Conservation (phyloP, 139 green algal species). For the Asterochloris erici region DNA sequence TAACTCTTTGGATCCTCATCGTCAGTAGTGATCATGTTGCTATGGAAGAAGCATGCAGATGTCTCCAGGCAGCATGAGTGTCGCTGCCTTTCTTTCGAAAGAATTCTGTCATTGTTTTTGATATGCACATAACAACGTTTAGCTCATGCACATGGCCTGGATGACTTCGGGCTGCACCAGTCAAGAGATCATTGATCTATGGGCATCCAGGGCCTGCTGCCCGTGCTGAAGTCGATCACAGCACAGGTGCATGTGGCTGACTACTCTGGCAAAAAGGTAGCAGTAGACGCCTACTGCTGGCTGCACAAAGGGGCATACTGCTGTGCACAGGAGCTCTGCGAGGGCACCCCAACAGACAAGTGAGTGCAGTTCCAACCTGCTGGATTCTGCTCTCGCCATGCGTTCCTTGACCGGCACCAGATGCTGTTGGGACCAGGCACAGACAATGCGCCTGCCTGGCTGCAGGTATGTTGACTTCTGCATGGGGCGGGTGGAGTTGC, state of each 20-base stretch:
- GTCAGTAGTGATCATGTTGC: too few species aligned
- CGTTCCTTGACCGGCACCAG: neutral
- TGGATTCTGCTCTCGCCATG: neutral
- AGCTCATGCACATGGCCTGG: too few species aligned
- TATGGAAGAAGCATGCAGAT: too few species aligned
- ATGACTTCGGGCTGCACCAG: too few species aligned
- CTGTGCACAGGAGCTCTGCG: slow-evolving; percentile 84
- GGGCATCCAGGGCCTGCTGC: slow-evolving; percentile 85
- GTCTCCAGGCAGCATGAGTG: too few species aligned
- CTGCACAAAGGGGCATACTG: slow-evolving; percentile 88
- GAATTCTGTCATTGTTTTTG: too few species aligned
- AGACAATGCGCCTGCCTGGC: neutral
- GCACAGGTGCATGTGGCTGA: slow-evolving; percentile 54
- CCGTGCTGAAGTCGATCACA: slow-evolving; percentile 70
- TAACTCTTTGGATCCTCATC: too few species aligned
- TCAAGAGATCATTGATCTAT: slow-evolving; percentile 36
- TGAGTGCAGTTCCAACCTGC: slow-evolving; percentile 12
- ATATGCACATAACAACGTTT: too few species aligned
- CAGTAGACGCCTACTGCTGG: slow-evolving; percentile 93
- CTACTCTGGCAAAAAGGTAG: slow-evolving; percentile 69
- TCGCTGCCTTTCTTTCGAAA: too few species aligned
- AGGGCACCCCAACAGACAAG: slow-evolving; percentile 71
- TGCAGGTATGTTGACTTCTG: slow-evolving; percentile 87
- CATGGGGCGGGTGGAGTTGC: slow-evolving; percentile 74
- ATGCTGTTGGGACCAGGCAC: neutral